These are phyloP conservation scores for Volvox reticuliferus DNA, from an alignment of 139 green algal genomes.

Conservation along the genomic window DNA sequence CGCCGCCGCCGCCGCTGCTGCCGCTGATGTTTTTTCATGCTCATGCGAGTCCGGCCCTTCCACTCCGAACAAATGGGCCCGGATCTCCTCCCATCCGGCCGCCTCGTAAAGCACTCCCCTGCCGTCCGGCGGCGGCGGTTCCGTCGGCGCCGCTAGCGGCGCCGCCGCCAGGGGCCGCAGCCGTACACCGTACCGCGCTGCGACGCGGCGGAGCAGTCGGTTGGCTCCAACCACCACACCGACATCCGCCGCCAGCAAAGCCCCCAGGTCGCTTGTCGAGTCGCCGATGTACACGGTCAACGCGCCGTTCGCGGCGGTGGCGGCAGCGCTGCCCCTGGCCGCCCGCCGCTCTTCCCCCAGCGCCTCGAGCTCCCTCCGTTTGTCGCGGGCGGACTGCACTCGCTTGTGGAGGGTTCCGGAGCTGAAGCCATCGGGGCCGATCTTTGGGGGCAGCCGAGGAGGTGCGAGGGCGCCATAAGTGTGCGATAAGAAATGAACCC, in stretches of 20 bases:
- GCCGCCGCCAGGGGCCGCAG: conserved; percentile 61
- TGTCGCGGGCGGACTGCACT: conserved; percentile 73
- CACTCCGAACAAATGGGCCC: conserved; percentile 64
- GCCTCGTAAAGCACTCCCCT: conserved; percentile 36
- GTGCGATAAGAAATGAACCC: too few species aligned
- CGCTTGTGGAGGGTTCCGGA: conserved; percentile 65
- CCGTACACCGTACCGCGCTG: conserved; percentile 43
- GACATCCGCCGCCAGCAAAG: conserved; percentile 74
- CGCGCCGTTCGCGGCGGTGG: background rate
- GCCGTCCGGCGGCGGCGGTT: background rate
- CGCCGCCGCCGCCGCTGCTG: background rate
- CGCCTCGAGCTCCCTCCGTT: conserved; percentile 42
- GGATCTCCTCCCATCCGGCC: conserved; percentile 64
- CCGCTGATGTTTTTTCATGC: background rate
- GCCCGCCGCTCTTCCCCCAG: background rate
- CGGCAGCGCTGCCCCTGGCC: background rate
- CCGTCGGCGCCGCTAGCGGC: conserved; percentile 23
- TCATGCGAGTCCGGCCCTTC: background rate
- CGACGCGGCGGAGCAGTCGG: conserved; percentile 60
- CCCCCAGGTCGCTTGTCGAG: conserved; percentile 63
- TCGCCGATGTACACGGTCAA: conserved; percentile 70
- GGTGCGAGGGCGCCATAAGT: background rate
- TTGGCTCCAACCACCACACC: conserved; percentile 83
- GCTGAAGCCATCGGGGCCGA: conserved; percentile 27
- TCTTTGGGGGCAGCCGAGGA: background rate